These are phyloP conservation scores for Cutaneotrichosporon daszewskae DNA, from an alignment of 1,284 basidiomycete species.

Conservation along the genomic window DNA sequence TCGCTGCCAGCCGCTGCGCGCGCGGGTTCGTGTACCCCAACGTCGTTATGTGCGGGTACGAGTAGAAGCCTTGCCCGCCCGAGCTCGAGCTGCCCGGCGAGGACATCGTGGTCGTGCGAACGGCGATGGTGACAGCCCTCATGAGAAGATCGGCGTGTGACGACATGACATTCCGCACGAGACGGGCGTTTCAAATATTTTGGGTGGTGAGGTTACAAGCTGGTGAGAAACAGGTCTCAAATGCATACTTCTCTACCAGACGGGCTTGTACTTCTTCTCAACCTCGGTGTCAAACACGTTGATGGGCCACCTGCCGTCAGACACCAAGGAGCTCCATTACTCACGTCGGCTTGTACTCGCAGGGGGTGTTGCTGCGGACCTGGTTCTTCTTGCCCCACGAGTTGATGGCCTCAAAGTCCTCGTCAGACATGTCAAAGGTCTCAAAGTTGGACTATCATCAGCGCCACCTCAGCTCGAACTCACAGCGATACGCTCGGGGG, in stretches of 20 bases:
- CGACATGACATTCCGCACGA: no score
- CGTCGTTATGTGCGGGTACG: neutral
- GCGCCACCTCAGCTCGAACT: constrained; percentile 47
- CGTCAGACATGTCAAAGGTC: constrained; percentile 58
- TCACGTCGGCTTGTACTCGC: constrained; percentile 49
- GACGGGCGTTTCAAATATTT: no score
- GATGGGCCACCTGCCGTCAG: constrained; percentile 55
- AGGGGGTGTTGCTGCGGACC: constrained; percentile 60
- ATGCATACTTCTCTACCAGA: constrained; percentile 5
- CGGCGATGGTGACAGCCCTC: no score
- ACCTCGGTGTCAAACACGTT: constrained; percentile 60
- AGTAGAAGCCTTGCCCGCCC: constrained; percentile 12
- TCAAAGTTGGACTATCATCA: constrained; percentile 64
- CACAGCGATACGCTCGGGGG: constrained; percentile 48
- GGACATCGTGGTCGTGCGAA: no score
- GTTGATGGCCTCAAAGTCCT: constrained; percentile 58
- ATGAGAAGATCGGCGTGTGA: no score
- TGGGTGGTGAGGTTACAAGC: no score
- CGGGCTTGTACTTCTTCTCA: constrained; percentile 47
- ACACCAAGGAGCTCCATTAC: neutral
- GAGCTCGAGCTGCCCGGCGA: no score
- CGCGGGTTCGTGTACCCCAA: constrained; percentile 13
- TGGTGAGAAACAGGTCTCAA: no score
- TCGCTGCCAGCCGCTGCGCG: constrained; percentile 1
- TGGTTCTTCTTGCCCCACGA: constrained; percentile 55